Base-by-base conservation (phyloP, 108 stramenopile species). In the Nitzschia palea region DNA sequence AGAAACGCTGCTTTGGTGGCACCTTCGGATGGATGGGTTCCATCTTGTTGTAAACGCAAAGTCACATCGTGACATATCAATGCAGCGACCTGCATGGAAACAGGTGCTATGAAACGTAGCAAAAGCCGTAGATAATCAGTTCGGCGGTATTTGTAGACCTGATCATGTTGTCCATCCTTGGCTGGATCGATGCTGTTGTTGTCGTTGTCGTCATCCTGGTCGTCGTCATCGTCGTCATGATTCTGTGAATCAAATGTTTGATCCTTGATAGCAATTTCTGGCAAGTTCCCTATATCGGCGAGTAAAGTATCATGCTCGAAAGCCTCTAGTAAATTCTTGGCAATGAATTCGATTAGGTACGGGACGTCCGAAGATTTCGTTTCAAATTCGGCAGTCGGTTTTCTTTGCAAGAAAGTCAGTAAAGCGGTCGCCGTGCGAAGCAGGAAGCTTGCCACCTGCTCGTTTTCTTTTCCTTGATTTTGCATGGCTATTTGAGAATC, bases 51-150 rank as follows among this genome's bases (percentile, higher is more conserved):
- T n/a, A n/a, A n/a, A n/a, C n/a, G n/a, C n/a, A n/a, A n/a, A n/a
- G n/a, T n/a, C n/a, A 47, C 48, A 51, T 25, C 32, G 54, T 43
- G 12, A 29, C 80, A 82, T 23, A 84, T 76, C 12, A 71, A 73
- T 5, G 86, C 71, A 6, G 79, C 87, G 22, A 90, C 83, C 62
- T 94, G 88, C 62, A 88, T 80, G 0, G 88, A 83, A 27, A 94
- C 66, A 5, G 90, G 86, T 9, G 90, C 85, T 65, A 91, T 56
- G 45, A 76, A 48, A 26, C 90, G 79, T 0, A 91, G 67, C 18
- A 91, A 66, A 17, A 70, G 63, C 14, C 90, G 86, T 36, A 94
- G 53, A 48, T 87, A 86, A 72, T 94, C 93, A 6, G 77, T 45
- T 14, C 80, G 71, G 36, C 73, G 62, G 40, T 74, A 37, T 53